phyloP scores from a whole-genome alignment of 2,329 filamentous ascomycete genomes.

The Curvularia sp. region DNA sequence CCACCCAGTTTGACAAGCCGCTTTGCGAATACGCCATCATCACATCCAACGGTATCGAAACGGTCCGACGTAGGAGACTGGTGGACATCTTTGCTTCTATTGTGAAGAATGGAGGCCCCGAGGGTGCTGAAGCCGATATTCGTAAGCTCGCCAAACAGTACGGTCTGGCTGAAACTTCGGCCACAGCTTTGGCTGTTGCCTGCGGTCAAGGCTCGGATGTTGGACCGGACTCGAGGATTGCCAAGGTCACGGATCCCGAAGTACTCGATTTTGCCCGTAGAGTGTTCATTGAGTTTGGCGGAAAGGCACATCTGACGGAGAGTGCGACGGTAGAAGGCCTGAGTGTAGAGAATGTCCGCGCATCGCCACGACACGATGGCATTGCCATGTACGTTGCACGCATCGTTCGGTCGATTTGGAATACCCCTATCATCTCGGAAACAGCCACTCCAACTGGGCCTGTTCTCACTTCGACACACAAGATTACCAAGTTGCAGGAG shows the following conservation, averaged over 20 bases:
- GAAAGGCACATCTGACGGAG: conserved; percentile 83
- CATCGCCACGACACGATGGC: conserved; percentile 89
- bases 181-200: conserved; percentile 90
- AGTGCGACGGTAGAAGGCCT: conserved; percentile 69
- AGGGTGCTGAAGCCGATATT: conserved; percentile 81
- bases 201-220: conserved; percentile 91
- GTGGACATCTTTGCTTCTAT: conserved; percentile 91
- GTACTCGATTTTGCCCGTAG: conserved; percentile 85
- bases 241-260: conserved; percentile 78
- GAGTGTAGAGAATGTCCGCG: conserved; percentile 80
- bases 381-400: conserved; percentile 86
- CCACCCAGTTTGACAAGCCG: conserved; percentile 89
- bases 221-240: conserved; percentile 72
- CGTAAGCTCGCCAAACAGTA: conserved; percentile 86
- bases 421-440: conserved; percentile 72
- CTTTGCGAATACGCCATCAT: conserved; percentile 87
- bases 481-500: conserved; percentile 70
- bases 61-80: conserved; percentile 81
- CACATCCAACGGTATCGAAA: conserved; percentile 88
- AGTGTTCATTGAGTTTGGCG: conserved; percentile 91
- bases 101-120: conserved; percentile 75
- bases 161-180: conserved; percentile 85
- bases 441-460: conserved; percentile 64
- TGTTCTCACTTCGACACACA: conserved; percentile 71
- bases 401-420: conserved; percentile 90